Base-by-base conservation (phyloP, 805 yeast species). In the Saturnispora dispora region DNA sequence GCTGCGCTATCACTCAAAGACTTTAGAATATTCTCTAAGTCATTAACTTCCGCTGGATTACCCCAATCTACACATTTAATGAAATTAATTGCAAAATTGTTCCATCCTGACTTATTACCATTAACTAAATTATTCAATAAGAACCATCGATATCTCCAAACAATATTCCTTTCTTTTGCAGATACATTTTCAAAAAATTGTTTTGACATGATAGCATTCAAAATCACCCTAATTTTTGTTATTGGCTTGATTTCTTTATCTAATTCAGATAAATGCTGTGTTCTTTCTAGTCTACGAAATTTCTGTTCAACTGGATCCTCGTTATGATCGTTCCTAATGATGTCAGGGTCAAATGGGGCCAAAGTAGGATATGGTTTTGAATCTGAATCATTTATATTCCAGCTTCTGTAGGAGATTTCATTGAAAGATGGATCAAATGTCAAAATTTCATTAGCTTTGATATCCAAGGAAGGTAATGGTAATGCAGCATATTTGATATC, bases 81-180 rank as follows among this genome's bases (percentile, higher is more conserved):
- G 54, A 93, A 83, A 65, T 91, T 91, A 20, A 69, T 65, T 17
- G 66, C 57, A 39, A 67, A 66, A 45, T 69, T 69, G 42, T 67
- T 71, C 47, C 68, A 65, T 28, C 69, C 69, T 5, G 64, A 55
- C 17, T 60, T 61, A 52, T 65, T 69, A 18, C 63, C 63, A 27
- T 64, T 47, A 7, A 69, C 60, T 32, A 67, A 56, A 58, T 81
- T 81, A 49, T 82, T 76, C n/a, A 85, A 71, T 18, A 86, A 68
- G 65, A 82, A 90, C 67, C 86, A 93, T 50, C 98, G 70, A 66
- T 85, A 91, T 65, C 85, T 87, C 97, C 98, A 91, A 9, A 91
- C 75, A 60, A 88, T 67, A 56, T 88, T 88, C 69, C 85, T 88
- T 58, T 91, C 96, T 61, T 83, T 82, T 48, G 85, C 90, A 5